These are phyloP conservation scores for Starmerella riodocensis DNA, from an alignment of 805 yeast genomes.

Conservation along the genomic window DNA sequence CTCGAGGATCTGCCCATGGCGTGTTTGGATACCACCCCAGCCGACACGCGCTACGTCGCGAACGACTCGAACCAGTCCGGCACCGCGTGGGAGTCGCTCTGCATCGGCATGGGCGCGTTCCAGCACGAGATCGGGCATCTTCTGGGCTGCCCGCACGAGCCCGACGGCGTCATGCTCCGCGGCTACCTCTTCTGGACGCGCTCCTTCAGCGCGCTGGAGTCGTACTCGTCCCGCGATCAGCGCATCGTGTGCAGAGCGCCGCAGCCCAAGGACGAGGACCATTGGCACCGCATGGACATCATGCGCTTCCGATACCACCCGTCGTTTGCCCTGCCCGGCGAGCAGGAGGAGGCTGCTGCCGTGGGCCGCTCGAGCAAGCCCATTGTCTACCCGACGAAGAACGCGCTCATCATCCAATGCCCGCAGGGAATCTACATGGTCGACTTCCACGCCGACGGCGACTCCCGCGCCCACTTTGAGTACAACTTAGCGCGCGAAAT, in stretches of 20 bases:
- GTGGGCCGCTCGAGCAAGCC: conserved; percentile 32
- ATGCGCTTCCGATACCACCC: conserved; percentile 71
- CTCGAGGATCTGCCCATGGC: conserved; percentile 55
- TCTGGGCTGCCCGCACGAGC: conserved; percentile 86
- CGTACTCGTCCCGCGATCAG: conserved; percentile 25
- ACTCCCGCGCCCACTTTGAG: conserved; percentile 45
- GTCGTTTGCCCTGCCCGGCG: conserved; percentile 53
- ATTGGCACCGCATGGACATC: conserved; percentile 76
- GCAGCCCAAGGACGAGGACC: conserved; percentile 51
- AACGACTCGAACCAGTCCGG: conserved; percentile 80
- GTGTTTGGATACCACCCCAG: conserved; percentile 58
- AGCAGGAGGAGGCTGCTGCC: conserved; percentile 9
- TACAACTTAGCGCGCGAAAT: conserved; percentile 52
- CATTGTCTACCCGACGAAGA: conserved; percentile 35
- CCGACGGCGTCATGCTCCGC: conserved; percentile 77
- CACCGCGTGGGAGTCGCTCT: conserved; percentile 78
- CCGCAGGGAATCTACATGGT: conserved; percentile 59
- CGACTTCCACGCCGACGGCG: conserved; percentile 51
- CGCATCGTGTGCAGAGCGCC: conserved; percentile 32
- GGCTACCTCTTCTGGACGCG: conserved; percentile 74
- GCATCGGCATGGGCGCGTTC: conserved; percentile 81
- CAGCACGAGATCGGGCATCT: conserved; percentile 91
- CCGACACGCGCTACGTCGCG: conserved; percentile 62
- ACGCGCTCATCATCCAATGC: conserved; percentile 39
- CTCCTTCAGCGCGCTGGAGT: conserved; percentile 66